Base-by-base conservation (phyloP, 73 alveolate species). In the Paramecium sexaurelia region DNA sequence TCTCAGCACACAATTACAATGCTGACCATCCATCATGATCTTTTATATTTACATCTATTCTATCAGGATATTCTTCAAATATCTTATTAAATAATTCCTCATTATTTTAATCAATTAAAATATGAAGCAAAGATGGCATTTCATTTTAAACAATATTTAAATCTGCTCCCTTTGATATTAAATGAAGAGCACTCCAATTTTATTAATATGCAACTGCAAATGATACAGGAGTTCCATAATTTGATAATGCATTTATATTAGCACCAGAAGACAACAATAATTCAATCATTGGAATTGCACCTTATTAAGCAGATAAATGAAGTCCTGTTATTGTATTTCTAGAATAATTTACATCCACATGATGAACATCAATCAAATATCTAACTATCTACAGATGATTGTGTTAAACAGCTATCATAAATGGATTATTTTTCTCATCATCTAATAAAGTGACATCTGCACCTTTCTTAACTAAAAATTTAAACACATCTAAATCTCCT, bases 1-100 rank as follows among this genome's bases (percentile, higher is more conserved):
- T 86, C 26, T 86, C 93, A 8, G 93, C 93, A 67, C 93, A 86
- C 36, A 86, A 61, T 20, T 86, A 55, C 37, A 86, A 86, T 36
- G 84, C 87, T 15, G 87, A 61, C 93, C 93, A 86, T 57, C 93
- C 93, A 19, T 56, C 33, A 22, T 51, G 88, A 86, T 86, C 93
- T 40, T 35, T 61, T 7, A 35, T 55, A 86, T 86, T 86, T 0
- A 61, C 93, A 61, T 86, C 93, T 4, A 75, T 51, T 61, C 37
- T 86, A 20, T 61, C 83, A 13, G 20, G 3, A 29, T 26, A 61
- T 61, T 85, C 20, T 19, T 22, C 40, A 86, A 86, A 27, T n/a
- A 86, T 71, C 24, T 9, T 40, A 36, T 86, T 36, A 67, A 86
- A 86, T 55, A 86, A 57, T 22, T 86, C 93, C 35, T 61, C 55